These are phyloP conservation scores for Phellopilus nigrolimitatus DNA, from an alignment of 1,284 basidiomycete genomes.

Conservation along the genomic window DNA sequence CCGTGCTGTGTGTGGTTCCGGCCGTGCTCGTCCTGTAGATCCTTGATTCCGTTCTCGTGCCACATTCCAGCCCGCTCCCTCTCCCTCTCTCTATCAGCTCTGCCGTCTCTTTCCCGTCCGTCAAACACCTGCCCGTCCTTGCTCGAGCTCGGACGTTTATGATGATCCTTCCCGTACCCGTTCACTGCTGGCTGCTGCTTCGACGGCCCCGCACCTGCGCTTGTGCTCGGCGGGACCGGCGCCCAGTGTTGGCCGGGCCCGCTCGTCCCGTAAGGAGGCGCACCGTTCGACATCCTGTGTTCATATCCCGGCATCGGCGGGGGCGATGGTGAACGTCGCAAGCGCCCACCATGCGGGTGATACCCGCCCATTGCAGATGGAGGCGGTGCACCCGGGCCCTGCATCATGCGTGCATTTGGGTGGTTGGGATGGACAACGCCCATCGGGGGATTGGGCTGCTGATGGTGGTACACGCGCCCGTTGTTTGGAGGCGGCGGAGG, in stretches of 20 bases:
- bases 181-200: slow-evolving; percentile 17
- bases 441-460: slow-evolving; percentile 11
- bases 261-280: slow-evolving; percentile 13
- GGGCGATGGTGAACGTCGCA: slow-evolving; percentile 16
- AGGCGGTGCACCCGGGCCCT: slow-evolving; percentile 14
- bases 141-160: neutral
- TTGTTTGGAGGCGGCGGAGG: slow-evolving; percentile 13
- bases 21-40: slow-evolving; percentile 11
- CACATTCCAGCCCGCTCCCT: slow-evolving; percentile 16
- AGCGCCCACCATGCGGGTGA: slow-evolving; percentile 10
- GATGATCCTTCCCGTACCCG: slow-evolving; percentile 20
- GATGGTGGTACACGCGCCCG: slow-evolving; percentile 15
- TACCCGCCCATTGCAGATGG: slow-evolving; percentile 9
- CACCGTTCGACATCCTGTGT: slow-evolving; percentile 17
- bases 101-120: slow-evolving; percentile 16
- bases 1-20: slow-evolving; percentile 10
- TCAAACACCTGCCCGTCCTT: slow-evolving; percentile 9
- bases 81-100: slow-evolving; percentile 19
- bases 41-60: slow-evolving; percentile 19
- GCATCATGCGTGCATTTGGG: slow-evolving; percentile 9
- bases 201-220: slow-evolving; percentile 16
- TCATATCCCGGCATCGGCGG: slow-evolving; percentile 11
- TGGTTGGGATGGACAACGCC: slow-evolving; percentile 18
- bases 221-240: slow-evolving; percentile 9
- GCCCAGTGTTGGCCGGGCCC: slow-evolving; percentile 21